Evolutionary conservation across 352 stramenopile genomes (phyloP).

Genomic region (Phytophthora melonis): DNA sequence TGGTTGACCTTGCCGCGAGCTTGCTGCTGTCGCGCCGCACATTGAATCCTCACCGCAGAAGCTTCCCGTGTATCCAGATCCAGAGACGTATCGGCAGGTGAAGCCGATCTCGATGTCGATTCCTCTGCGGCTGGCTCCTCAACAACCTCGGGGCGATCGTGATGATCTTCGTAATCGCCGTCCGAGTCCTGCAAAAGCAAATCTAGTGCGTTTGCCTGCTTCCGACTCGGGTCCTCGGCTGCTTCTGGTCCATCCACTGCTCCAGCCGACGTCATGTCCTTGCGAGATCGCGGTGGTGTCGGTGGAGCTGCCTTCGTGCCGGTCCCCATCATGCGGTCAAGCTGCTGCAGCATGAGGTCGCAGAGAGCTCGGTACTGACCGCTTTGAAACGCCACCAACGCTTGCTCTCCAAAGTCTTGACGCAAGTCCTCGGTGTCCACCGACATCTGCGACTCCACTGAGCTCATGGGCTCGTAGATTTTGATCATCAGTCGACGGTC

Average conservation of each 20-base stretch:
- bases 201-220: constrained; percentile 28
- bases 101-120: not conserved
- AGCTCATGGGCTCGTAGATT: constrained; percentile 83
- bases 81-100: not conserved
- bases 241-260: not conserved
- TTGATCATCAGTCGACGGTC: constrained; percentile 65
- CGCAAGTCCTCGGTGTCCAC: constrained; percentile 64
- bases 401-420: constrained; percentile 61
- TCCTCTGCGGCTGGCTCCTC: constrained; percentile 3
- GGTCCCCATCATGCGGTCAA: constrained; percentile 65
- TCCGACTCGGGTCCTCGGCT: not conserved
- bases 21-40: constrained; percentile 44
- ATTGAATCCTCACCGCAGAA: constrained; percentile 43
- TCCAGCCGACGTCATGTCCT: not conserved
- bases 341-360: constrained; percentile 64
- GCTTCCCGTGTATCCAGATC: constrained; percentile 14
- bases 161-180: not conserved
- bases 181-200: constrained; percentile 29
- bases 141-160: constrained; percentile 7
- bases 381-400: constrained; percentile 50
- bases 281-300: constrained; percentile 8
- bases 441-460: constrained; percentile 76
- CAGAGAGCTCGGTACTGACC: constrained; percentile 64
- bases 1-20: constrained; percentile 27
- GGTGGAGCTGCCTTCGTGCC: constrained; percentile 10